These are phyloP conservation scores for Mucor velutinosus DNA, from an alignment of 371 early-diverging fungal species.

Conservation along the genomic window DNA sequence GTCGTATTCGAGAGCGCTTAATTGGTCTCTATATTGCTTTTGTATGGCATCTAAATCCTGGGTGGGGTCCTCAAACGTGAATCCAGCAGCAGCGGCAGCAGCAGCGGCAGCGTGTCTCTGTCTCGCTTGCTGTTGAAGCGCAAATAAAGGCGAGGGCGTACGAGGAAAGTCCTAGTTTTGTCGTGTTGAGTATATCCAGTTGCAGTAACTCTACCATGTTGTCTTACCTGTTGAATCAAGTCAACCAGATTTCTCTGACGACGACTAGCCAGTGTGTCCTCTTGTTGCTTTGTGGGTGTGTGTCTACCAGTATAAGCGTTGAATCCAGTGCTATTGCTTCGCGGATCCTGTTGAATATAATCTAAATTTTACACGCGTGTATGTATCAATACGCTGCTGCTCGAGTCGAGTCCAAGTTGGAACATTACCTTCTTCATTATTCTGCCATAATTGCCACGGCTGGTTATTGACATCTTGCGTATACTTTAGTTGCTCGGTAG, in stretches of 20 bases:
- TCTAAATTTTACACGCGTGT: neutral
- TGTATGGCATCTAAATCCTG: conserved; percentile 32
- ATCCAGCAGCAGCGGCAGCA: conserved; percentile 15
- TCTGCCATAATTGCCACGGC: conserved; percentile 42
- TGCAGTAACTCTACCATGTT: neutral
- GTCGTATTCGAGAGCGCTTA: conserved; percentile 32
- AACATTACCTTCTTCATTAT: conserved; percentile 20
- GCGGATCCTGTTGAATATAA: conserved; percentile 10
- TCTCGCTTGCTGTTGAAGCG: conserved; percentile 58
- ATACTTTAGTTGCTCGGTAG: conserved; percentile 13
- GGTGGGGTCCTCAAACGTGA: conserved; percentile 23
- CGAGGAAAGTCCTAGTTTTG: conserved; percentile 71
- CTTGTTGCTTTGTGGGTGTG: conserved; percentile 13
- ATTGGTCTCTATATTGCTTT: conserved; percentile 37
- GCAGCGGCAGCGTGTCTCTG: conserved; percentile 50
- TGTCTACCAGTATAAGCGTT: conserved; percentile 2
- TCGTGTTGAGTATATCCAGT: neutral
- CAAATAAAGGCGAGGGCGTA: conserved; percentile 84
- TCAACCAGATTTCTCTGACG: conserved; percentile 39
- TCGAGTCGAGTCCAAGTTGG: neutral
- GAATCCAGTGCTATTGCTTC: neutral
- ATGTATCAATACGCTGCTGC: neutral
- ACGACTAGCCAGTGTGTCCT: conserved; percentile 23
- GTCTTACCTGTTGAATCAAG: conserved; percentile 42
- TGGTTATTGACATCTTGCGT: conserved; percentile 12